Base-by-base conservation (phyloP, 495 filamentous ascomycete genomes). In the Saxophila tyrrhenica region DNA sequence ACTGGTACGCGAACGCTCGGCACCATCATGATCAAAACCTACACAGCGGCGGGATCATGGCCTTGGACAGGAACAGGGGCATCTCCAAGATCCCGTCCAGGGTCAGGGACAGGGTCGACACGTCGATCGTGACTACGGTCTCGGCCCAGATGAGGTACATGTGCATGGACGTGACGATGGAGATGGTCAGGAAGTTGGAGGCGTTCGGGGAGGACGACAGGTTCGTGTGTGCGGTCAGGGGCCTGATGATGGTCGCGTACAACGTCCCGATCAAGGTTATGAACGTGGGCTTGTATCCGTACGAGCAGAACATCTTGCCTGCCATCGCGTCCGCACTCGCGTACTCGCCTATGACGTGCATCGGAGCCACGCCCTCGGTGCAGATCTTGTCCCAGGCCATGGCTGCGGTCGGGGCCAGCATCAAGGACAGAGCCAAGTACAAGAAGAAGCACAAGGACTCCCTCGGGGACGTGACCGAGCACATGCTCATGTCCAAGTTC, bases 41-140 rank as follows among this genome's bases (percentile, higher is more conserved):
- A 16, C 16, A 39, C 35, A 39, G 8, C 35, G 16, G 35, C 35
- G 16, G 9, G n/a, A 46, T 17, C 43, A 46, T 46, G 43, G 16
- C 43, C 52, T 73, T n/a, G 55, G 65, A 24, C 69, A 67, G 0
- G 50, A 76, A 29, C 65, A 70, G 23, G 58, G 71, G 16, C 51
- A 66, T 15, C 63, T 67, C 13, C 69, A 46, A 20, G 43, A 46
- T 46, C 19, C 43, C 43, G 43, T 17, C 43, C 9, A 20, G 21
- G 43, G 19, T 46, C n/a, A 46, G 43, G 43, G 43, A 46, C 43
- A 10, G 43, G 43, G 43, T 23, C 9, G 9, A 46, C 43, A 46
- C n/a, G n/a, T n/a, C n/a, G n/a, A n/a, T n/a, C n/a, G n/a, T n/a
- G n/a, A n/a, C n/a, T n/a, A n/a, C n/a, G n/a, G n/a, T n/a, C n/a